These are phyloP conservation scores for Pelargonium exstipulatum DNA, from an alignment of 441 rosid species.

Conservation along the genomic window DNA sequence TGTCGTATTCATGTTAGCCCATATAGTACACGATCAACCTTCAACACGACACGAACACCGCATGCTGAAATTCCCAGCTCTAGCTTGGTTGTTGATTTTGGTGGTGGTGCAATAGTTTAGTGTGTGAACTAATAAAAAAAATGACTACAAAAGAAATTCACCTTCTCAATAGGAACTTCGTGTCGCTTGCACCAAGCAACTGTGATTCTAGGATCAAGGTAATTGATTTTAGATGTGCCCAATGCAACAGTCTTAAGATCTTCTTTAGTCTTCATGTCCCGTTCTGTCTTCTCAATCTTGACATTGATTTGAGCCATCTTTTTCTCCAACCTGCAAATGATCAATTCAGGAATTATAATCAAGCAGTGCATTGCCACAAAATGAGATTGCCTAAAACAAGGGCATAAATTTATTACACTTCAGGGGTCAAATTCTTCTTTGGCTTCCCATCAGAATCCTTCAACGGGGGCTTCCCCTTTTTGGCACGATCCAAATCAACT, in stretches of 20 bases:
- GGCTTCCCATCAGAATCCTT: constrained; percentile 83
- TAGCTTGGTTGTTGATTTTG: too few species aligned
- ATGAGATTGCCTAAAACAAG: neutral
- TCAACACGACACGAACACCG: too few species aligned
- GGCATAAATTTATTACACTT: constrained; percentile 52
- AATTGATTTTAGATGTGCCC: constrained; percentile 96
- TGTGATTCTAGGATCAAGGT: constrained; percentile 94
- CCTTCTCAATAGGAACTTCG: constrained; percentile 99
- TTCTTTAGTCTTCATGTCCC: constrained; percentile 77
- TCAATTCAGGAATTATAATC: constrained; percentile 13
- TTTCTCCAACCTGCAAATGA: constrained; percentile 53
- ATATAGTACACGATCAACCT: too few species aligned
- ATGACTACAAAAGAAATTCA: constrained; percentile 20
- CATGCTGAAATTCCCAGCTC: too few species aligned
- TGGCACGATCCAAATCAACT: constrained; percentile 78
- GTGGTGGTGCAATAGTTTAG: too few species aligned
- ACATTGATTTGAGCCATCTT: constrained; percentile 57
- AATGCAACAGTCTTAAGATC: constrained; percentile 91
- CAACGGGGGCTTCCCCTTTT: constrained; percentile 84
- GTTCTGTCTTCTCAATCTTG: constrained; percentile 85
- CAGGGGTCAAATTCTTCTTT: constrained; percentile 80
- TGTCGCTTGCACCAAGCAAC: constrained; percentile 99
- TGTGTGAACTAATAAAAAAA: too few species aligned
- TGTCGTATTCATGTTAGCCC: too few species aligned
- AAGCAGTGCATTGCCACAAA: neutral